phyloP scores from a whole-genome alignment of 108 stramenopile species.

The Phaeodactylum tricornutum region DNA sequence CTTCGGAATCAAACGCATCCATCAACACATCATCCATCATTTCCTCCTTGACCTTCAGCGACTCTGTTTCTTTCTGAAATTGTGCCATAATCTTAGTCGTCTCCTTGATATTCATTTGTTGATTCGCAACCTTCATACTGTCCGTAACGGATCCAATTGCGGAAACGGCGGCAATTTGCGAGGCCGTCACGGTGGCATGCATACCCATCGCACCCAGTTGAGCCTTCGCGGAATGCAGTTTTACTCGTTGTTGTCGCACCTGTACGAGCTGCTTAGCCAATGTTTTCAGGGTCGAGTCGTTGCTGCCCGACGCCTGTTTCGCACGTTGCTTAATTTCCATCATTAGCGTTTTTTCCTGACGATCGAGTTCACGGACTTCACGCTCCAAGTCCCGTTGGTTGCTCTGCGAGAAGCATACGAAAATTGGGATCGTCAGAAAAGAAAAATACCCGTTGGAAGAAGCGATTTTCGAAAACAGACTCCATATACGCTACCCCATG shows the following conservation, averaged over 20 bases:
- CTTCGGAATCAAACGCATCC: slow-evolving; percentile 73
- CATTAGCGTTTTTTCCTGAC: slow-evolving; percentile 59
- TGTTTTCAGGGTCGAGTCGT: slow-evolving; percentile 51
- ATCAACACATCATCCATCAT: slow-evolving; percentile 78
- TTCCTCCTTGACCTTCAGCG: slow-evolving; percentile 57
- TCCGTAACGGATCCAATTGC: slow-evolving; percentile 50
- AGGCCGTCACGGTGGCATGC: slow-evolving; percentile 60
- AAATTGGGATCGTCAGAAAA: neutral
- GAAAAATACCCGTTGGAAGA: slow-evolving; percentile 2
- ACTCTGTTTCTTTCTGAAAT: slow-evolving; percentile 62
- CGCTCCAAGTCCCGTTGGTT: slow-evolving; percentile 77
- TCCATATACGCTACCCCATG: too few relatives aligned
- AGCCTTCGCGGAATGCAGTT: slow-evolving; percentile 51
- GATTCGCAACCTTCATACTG: slow-evolving; percentile 47
- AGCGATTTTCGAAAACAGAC: too few relatives aligned
- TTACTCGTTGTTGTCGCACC: slow-evolving; percentile 54
- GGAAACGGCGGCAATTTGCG: slow-evolving; percentile 46
- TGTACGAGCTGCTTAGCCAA: slow-evolving; percentile 66
- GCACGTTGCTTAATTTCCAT: slow-evolving; percentile 70
- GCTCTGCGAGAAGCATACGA: slow-evolving; percentile 11
- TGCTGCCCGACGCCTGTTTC: slow-evolving; percentile 25
- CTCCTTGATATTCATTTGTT: slow-evolving; percentile 59
- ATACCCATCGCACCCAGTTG: slow-evolving; percentile 74
- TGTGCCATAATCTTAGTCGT: slow-evolving; percentile 60
- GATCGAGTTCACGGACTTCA: slow-evolving; percentile 71